A percentile compares a stretch with the other conserved stretches of the same genome.
Conservation (phyloP, 2,329 filamentous ascomycete species). For the Colletotrichum sp. region DNA sequence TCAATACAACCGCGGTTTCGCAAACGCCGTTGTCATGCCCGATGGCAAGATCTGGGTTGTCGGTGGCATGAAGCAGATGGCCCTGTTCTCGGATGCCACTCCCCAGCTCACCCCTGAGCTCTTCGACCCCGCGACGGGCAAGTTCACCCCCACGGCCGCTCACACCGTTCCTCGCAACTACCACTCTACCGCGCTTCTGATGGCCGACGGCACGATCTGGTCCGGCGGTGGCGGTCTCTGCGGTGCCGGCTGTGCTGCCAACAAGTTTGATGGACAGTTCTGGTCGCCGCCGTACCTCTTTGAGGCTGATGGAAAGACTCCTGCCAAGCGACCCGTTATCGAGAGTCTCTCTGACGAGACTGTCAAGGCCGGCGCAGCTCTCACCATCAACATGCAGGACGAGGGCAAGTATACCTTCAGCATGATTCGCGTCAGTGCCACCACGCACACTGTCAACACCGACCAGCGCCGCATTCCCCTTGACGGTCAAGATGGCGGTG, state of each 20-base stretch:
- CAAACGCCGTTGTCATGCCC: constrained; percentile 50
- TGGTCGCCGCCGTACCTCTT: constrained; percentile 62
- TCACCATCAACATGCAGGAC: constrained; percentile 35
- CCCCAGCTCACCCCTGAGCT: constrained; percentile 47
- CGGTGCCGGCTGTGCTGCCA: constrained; percentile 40
- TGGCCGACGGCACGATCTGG: constrained; percentile 54
- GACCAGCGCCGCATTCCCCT: constrained; percentile 60
- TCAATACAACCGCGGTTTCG: constrained; percentile 42
- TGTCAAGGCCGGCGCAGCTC: constrained; percentile 19
- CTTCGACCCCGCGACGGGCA: constrained; percentile 39
- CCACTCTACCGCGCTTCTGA: constrained; percentile 51
- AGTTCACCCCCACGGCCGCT: constrained; percentile 25
- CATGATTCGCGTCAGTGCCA: constrained; percentile 51
- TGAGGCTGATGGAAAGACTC: constrained; percentile 39
- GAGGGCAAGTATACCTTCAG: constrained; percentile 36
- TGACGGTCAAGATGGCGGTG: constrained; percentile 27
- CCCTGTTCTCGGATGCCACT: constrained; percentile 49
- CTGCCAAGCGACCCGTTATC: constrained; percentile 46
- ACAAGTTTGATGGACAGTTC: constrained; percentile 61
- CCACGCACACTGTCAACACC: constrained; percentile 61
- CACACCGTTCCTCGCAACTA: constrained; percentile 50
- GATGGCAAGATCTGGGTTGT: constrained; percentile 50
- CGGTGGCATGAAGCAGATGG: constrained; percentile 46
- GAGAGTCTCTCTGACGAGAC: constrained; percentile 30
- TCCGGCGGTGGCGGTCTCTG: constrained; percentile 59